Evolutionary conservation across 148 eudicot genomes (phyloP), one percentile per base, ranked within the genome.

Genomic region (Chenopodium suecicum): DNA sequence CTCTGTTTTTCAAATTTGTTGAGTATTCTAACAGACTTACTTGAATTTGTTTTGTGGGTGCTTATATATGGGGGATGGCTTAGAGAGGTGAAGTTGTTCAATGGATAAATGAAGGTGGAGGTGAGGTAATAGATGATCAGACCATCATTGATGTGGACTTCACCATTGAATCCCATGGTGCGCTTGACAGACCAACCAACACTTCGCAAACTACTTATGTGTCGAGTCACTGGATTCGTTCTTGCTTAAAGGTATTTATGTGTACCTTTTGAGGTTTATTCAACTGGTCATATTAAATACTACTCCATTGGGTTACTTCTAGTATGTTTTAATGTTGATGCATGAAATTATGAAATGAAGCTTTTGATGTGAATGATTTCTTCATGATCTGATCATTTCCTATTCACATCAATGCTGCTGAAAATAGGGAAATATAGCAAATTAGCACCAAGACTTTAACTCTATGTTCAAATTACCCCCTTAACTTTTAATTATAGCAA

Each of bases 81-180:
- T 70, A 96, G 99, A 88, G 89, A 85, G 93, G 87, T 76, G 98
- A 96, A 89, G 83, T 96, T 83, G 85, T 92, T 78, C 83, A 92
- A 73, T 96, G 99, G 99, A 85, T 96, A 66, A 88, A 86, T 84
- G 83, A 88, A 88, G 97, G 98, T 78, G 92, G 95, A 79, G 98
- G 99, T 79, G 84, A 81, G 80, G 78, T 94, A 73, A 87, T 89
- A 79, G 90, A 88, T 80, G 86, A 78, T 86, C 86, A 79, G 78
- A 48, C 60, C 71, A 83, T 81, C 74, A 79, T 77, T 79, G 77
- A 86, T 84, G 94, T 79, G 32, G 84, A 94, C 89, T 96, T 88
- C 86, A 86, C 77, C 77, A 86, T 96, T 79, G 94, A 96, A 83
- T 86, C 90, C 67, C 99, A 96, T 84, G 99, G 98, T 81, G 88